A percentile compares a stretch with the other conserved stretches of the same genome.
phyloP scores from a whole-genome alignment of 768 basidiomycete species.

The Suillus plorans region DNA sequence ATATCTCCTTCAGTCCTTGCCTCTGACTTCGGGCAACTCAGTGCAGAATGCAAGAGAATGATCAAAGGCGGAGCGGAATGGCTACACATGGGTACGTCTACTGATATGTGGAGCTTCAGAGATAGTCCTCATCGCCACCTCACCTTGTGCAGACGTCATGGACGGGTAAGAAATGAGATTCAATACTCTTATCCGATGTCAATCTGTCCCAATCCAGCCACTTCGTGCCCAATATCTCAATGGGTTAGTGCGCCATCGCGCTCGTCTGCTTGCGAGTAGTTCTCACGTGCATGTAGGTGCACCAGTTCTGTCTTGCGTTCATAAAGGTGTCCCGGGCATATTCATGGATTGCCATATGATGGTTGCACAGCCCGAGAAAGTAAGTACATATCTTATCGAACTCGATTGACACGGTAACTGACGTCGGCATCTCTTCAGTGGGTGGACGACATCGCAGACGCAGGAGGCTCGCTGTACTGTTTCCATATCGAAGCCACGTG shows the following conservation, averaged over 20 bases:
- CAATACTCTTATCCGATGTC: constrained; percentile 10
- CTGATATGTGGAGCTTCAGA: constrained; percentile 10
- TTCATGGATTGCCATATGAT: constrained; percentile 99
- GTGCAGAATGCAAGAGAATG: constrained; percentile 96
- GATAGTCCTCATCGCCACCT: constrained; percentile 11
- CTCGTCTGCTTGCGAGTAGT: constrained; percentile 2
- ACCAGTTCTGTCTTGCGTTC: constrained; percentile 82
- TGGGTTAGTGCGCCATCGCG: constrained; percentile 57
- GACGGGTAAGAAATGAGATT: constrained; percentile 65
- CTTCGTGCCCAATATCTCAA: constrained; percentile 98
- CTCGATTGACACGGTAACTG: not conserved
- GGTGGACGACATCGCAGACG: constrained; percentile 94
- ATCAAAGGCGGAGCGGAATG: constrained; percentile 94
- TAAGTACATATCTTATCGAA: constrained; percentile 25
- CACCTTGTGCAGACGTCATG: constrained; percentile 76
- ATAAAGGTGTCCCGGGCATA: constrained; percentile 86
- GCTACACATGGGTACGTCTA: constrained; percentile 88
- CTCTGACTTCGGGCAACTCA: constrained; percentile 94
- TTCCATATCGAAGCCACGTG: constrained; percentile 96
- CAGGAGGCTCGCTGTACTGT: constrained; percentile 92
- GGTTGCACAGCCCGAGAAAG: constrained; percentile 92
- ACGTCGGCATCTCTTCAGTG: constrained; percentile 53
- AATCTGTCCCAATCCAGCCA: constrained; percentile 53
- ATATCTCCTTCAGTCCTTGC: constrained; percentile 97
- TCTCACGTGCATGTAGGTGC: constrained; percentile 54